Evolutionary conservation across 2,329 filamentous ascomycete species (phyloP).

Genomic region (Xylariaceae sp.): DNA sequence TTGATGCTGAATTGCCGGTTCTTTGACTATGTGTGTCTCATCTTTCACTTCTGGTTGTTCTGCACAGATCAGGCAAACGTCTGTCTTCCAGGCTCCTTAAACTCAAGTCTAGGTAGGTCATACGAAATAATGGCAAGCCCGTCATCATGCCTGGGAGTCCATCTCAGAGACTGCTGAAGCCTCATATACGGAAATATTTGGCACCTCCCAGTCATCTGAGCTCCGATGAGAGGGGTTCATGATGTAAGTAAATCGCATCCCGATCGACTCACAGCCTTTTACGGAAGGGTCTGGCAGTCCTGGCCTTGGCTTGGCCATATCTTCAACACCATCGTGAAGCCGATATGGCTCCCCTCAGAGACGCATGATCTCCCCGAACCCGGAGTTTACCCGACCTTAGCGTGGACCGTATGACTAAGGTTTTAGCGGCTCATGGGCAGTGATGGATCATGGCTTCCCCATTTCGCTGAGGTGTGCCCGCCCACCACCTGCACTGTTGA

Average conservation of each 20-base stretch:
- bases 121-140: not conserved
- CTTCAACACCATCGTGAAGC: conserved; percentile 15
- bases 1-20: not conserved
- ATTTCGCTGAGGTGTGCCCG: not conserved
- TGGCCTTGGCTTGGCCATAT: conserved; percentile 3
- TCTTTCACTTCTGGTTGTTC: not conserved
- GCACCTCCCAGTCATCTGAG: not conserved
- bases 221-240: not conserved
- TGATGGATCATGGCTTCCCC: not conserved
- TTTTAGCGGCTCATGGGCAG: conserved; percentile 14
- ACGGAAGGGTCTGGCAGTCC: not conserved
- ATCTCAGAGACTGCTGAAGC: not conserved
- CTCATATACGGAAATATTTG: not conserved
- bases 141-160: conserved; percentile 3
- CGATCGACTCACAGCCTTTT: not conserved
- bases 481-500: not conserved
- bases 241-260: conserved; percentile 9
- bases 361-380: conserved; percentile 13
- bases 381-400: conserved; percentile 24
- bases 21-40: not conserved
- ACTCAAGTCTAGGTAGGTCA: not conserved
- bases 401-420: conserved; percentile 10
- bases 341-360: conserved; percentile 23
- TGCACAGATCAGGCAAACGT: too few species aligned
- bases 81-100: too few species aligned